phyloP scores from a whole-genome alignment of 495 filamentous ascomycete genomes.

The Jackrogersella multiformis region DNA sequence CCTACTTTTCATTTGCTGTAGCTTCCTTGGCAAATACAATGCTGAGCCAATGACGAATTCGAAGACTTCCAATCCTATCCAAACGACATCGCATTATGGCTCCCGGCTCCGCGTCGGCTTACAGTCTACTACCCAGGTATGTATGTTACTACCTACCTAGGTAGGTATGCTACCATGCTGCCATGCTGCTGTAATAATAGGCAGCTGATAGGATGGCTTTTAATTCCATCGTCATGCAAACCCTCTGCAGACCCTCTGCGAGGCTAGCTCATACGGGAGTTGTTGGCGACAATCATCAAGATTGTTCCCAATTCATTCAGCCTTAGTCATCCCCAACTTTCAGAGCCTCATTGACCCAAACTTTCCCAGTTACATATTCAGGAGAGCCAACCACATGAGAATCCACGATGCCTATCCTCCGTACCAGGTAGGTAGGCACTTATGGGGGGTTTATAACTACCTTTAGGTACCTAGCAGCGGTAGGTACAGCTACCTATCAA shows the following conservation, averaged over 20 bases:
- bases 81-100: constrained; percentile 5
- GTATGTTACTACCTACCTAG: no score
- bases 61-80: constrained; percentile 9
- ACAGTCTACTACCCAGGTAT: no score
- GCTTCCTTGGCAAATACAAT: constrained; percentile 21
- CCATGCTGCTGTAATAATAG: no score
- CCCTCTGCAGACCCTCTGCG: constrained; percentile 16
- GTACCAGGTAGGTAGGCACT: no score
- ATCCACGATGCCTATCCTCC: no score
- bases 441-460: no score
- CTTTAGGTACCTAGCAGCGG: background rate
- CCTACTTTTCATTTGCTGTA: constrained; percentile 20
- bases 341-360: constrained; percentile 22
- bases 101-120: constrained; percentile 21
- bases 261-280: constrained; percentile 24
- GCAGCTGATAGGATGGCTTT: background rate
- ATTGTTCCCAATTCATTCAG: background rate
- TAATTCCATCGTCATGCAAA: background rate
- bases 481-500: background rate
- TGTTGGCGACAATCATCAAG: constrained; percentile 21
- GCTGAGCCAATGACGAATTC: constrained; percentile 28
- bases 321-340: constrained; percentile 16
- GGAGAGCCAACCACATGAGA: background rate
- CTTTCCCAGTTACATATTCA: background rate
- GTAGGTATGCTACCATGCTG: no score